Conservation (phyloP, 2,329 filamentous ascomycete species). For the Fusarium nygamai region DNA sequence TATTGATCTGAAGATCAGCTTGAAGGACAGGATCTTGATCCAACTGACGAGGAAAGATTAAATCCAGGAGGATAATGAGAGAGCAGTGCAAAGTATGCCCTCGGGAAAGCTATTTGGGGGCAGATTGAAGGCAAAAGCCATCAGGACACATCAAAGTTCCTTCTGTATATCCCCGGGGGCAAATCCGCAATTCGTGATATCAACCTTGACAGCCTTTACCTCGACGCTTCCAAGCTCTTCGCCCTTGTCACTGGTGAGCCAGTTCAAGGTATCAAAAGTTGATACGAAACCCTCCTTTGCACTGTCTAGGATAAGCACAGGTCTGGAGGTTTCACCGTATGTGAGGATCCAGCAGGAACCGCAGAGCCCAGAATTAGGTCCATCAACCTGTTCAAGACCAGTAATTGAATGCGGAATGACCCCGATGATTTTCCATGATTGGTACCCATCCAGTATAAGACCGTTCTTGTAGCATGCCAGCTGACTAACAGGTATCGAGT, state of each 20-base stretch:
- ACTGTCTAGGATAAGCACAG: background rate
- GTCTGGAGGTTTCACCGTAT: background rate
- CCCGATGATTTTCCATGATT: background rate
- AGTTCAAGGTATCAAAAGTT: background rate
- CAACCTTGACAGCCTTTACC: background rate
- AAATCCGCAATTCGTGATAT: background rate
- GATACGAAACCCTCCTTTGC: background rate
- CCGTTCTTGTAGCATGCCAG: background rate
- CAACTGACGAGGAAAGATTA: background rate
- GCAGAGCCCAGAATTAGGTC: background rate
- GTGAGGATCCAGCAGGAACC: background rate
- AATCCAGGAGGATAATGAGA: background rate
- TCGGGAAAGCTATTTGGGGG: rapidly evolving
- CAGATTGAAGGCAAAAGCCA: background rate
- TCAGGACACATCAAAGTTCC: background rate
- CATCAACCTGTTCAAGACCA: background rate
- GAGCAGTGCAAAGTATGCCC: background rate
- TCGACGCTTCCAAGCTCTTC: background rate
- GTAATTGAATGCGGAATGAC: background rate
- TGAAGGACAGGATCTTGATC: background rate
- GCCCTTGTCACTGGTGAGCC: background rate
- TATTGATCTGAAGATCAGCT: background rate
- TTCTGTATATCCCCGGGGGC: background rate
- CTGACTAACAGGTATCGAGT: background rate
- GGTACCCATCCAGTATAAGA: background rate